Evolutionary conservation across 2,329 filamentous ascomycete genomes (phyloP), one percentile per base, ranked within the genome.

Genomic region (Elsinoe batatas): DNA sequence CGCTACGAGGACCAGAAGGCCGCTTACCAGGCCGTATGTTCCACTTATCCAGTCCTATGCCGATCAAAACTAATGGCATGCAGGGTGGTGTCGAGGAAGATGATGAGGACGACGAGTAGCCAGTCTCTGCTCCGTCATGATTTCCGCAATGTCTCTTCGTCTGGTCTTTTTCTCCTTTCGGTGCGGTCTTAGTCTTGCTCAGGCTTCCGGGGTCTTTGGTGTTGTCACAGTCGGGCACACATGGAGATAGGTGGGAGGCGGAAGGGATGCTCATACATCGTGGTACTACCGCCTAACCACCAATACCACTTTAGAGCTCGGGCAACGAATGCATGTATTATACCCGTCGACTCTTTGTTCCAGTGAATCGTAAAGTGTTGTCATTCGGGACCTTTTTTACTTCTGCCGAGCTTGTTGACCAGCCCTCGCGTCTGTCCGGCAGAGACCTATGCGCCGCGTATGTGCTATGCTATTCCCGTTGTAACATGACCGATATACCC

Each of bases 1-100:
- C 86, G 93, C 60, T 98, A 97, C 72, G 91, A 97, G 74, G 88
- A 95, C 65, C 90, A 97, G 82, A 98, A 98, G 82, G 85, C 86
- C 64, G 87, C 82, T 62, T 98, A 95, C 80, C 84, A 89, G 60
- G 66, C 67, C 68, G 89, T 94, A 79, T 78, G 85, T 75, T 38
- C 12, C 38, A 8, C 13, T 18, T 12, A 33, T 8, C 47, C 15
- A 15, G 15, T 18, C n/a, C 47, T 7, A 36, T 26, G 15, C 46
- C 26, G 17, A 53, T n/a, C 32, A 55, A 57, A 17, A 53, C 56
- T 56, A 26, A 42, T 38, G 8, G 43, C 44, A 12, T 44, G 3
- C 58, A 69, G 65, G 65, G 64, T 60, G 64, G 57, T 58, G 59
- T 43, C 51, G 63, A 56, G 57, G 67, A 66, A 44, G 68, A 69